Evolutionary conservation across 345 rosid species (phyloP).

Genomic region (Boechera divaricarpa): DNA sequence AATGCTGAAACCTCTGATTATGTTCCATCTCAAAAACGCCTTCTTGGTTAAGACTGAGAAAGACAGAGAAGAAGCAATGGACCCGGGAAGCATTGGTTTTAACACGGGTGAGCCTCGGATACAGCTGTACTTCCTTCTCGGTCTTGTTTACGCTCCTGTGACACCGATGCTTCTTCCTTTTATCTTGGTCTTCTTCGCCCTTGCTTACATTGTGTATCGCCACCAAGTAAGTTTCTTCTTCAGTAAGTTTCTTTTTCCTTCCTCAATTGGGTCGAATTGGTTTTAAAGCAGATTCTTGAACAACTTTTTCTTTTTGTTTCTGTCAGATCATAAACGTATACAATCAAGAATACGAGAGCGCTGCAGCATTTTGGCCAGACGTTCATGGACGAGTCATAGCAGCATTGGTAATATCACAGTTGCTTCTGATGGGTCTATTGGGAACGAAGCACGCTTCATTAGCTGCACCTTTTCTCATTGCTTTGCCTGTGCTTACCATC

Average conservation of each 20-base stretch:
- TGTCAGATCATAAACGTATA: slow-evolving; percentile 89
- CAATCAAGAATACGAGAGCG: slow-evolving; percentile 93
- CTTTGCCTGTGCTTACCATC: slow-evolving; percentile 80
- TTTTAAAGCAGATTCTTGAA: slow-evolving; percentile 7
- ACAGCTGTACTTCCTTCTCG: slow-evolving; percentile 89
- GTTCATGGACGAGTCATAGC: slow-evolving; percentile 76
- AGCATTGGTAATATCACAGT: slow-evolving; percentile 80
- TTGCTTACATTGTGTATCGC: slow-evolving; percentile 84
- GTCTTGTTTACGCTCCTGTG: slow-evolving; percentile 90
- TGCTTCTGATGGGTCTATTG: slow-evolving; percentile 80
- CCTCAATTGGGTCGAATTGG: neutral
- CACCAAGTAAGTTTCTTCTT: slow-evolving; percentile 71
- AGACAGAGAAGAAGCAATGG: slow-evolving; percentile 95
- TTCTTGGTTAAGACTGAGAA: slow-evolving; percentile 96
- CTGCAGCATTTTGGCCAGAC: slow-evolving; percentile 96
- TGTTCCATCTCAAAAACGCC: slow-evolving; percentile 87
- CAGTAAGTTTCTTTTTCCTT: slow-evolving; percentile 50
- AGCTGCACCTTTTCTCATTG: slow-evolving; percentile 83
- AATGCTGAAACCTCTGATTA: slow-evolving; percentile 79
- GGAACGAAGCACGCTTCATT: slow-evolving; percentile 66
- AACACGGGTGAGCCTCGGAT: slow-evolving; percentile 90
- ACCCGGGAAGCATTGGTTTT: slow-evolving; percentile 92
- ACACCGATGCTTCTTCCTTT: slow-evolving; percentile 91
- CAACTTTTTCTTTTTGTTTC: neutral
- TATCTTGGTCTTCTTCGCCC: slow-evolving; percentile 78